A percentile compares a stretch with the other conserved stretches of the same genome.
phyloP scores from a whole-genome alignment of 2,329 filamentous ascomycete genomes.

The Fulvia fulva region DNA sequence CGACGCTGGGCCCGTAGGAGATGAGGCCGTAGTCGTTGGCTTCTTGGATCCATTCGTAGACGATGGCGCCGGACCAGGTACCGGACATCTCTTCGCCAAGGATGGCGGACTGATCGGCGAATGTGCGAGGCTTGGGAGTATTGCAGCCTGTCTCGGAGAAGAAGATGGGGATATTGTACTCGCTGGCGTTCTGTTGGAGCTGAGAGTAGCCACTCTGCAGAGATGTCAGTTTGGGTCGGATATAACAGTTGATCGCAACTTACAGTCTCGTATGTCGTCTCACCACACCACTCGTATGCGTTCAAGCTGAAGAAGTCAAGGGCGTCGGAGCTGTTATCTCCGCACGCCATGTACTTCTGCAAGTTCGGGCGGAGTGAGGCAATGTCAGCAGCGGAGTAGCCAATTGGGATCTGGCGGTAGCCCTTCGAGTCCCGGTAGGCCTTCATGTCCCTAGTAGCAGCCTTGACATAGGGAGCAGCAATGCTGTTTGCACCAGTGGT shows the following conservation, averaged over 20 bases:
- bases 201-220: constrained; percentile 62
- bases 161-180: constrained; percentile 80
- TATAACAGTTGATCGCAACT: not conserved
- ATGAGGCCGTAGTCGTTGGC: constrained; percentile 77
- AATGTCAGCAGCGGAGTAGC: constrained; percentile 85
- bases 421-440: constrained; percentile 69
- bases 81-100: constrained; percentile 69
- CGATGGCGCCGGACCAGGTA: constrained; percentile 70
- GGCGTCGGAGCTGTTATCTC: constrained; percentile 62
- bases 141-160: constrained; percentile 89
- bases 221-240: constrained; percentile 40
- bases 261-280: constrained; percentile 14
- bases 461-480: constrained; percentile 74
- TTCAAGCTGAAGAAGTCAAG: constrained; percentile 85
- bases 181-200: constrained; percentile 62
- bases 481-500: constrained; percentile 53
- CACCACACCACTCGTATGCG: constrained; percentile 43
- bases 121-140: constrained; percentile 56
- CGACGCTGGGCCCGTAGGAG: constrained; percentile 63
- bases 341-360: constrained; percentile 75
- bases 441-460: constrained; percentile 77
- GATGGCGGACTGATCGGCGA: constrained; percentile 71
- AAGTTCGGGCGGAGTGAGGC: constrained; percentile 62
- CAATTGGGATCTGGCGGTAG: constrained; percentile 77
- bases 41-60: constrained; percentile 90